A percentile compares a stretch with the other conserved stretches of the same genome.
These are phyloP conservation scores for Solanum sitiens DNA, from an alignment of 257 asterid species.

Conservation along the genomic window DNA sequence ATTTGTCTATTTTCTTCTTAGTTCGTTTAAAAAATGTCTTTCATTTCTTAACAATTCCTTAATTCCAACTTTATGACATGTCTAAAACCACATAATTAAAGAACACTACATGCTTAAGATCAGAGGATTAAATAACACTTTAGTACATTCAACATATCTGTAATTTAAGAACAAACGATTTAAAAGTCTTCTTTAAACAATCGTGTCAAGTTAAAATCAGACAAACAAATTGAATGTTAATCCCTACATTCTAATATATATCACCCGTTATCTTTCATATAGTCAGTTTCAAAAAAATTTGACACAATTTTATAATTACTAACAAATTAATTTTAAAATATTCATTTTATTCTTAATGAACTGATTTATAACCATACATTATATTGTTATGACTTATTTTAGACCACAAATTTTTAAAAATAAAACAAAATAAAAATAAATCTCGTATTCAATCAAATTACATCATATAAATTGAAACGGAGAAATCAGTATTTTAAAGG, in stretches of 20 bases:
- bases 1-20: not conserved
- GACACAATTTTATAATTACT: no score
- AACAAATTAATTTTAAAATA: no score
- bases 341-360: not conserved
- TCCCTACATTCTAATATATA: not conserved
- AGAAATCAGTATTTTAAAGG: not conserved
- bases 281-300: not conserved
- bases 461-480: not conserved
- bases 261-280: not conserved
- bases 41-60: not conserved
- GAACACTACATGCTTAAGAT: no score
- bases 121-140: not conserved
- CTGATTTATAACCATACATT: no score
- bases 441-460: not conserved
- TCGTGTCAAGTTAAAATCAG: accelerated
- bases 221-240: not conserved
- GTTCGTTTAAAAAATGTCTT: not conserved
- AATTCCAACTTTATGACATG: not conserved
- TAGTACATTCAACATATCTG: not conserved
- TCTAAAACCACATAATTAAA: no score
- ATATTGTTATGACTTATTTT: not conserved
- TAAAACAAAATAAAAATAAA: no score
- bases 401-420: no score
- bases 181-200: no score
- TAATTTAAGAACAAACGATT: not conserved